Evolutionary conservation across 108 stramenopile species (phyloP), one percentile per base, ranked within the genome.

Genomic region (Cylindrotheca fusiformis): DNA sequence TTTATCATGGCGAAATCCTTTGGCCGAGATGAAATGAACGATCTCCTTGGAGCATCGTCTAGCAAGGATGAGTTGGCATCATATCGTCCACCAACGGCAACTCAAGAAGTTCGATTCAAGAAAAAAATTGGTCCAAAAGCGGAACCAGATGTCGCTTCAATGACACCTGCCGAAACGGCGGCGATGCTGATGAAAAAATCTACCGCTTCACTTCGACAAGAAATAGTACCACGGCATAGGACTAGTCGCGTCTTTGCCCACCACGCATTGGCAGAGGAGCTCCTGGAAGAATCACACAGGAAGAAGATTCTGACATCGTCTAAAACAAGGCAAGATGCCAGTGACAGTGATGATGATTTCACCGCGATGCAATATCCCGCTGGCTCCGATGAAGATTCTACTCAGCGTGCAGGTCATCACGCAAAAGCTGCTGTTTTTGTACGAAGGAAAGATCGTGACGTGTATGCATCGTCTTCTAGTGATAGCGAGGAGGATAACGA

Each of bases 11-110:
- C 64, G 50, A 56, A 58, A 63, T 41, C 64, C 17, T 77, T 88
- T 63, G 85, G 88, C n/a, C 82, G 86, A 27, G 84, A 88, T 53
- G 90, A 91, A 60, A 81, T 91, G 69, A 83, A 74, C 28, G 85
- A 78, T 58, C 63, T 91, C 60, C 63, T 87, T 48, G 90, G 86
- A 17, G 86, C 84, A 14, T 26, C 71, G 28, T 63, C 69, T 17
- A 26, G 50, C 17, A 28, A n/a, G 22, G 63, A 64, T 17, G 63
- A 72, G 24, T 59, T 59, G 58, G 58, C 68, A 14, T 49, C 69
- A 26, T 53, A 68, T 81, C 87, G 67, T 45, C 74, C 52, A 59
- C 76, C 72, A 46, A 68, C 25, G 28, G 72, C 36, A 26, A 52
- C 60, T 36, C 52, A 24, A 4, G n/a, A n/a, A n/a, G n/a, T n/a